Percentiles rank a stretch among this genome's conserved stretches.
Evolutionary conservation across 169 alveolate genomes (phyloP).

Genomic region (Plasmodium vivax): DNA sequence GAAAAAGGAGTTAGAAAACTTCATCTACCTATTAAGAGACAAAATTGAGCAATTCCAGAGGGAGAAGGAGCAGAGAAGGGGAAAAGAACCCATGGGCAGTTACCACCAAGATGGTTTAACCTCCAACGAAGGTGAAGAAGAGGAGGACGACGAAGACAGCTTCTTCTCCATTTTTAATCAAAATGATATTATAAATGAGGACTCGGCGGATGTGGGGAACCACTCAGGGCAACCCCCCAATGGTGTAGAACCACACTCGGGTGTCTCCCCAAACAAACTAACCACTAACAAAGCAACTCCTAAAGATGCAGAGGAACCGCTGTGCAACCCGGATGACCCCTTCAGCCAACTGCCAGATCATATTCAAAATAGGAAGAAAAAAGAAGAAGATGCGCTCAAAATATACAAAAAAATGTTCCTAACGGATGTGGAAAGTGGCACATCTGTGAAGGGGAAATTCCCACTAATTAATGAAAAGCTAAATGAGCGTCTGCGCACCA

Average conservation of each 20-base stretch:
- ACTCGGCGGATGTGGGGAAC: not conserved
- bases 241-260: not conserved
- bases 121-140: slow-evolving; percentile 1
- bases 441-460: not conserved
- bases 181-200: slow-evolving; percentile 32
- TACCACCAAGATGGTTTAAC: not conserved
- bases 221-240: not conserved
- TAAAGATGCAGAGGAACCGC: not conserved
- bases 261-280: not conserved
- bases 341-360: not conserved
- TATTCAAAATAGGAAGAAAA: slow-evolving; percentile 29
- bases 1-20: slow-evolving; percentile 37
- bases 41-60: slow-evolving; percentile 9
- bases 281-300: not conserved
- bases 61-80: not conserved
- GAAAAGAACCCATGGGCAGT: not conserved
- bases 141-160: slow-evolving; percentile 13
- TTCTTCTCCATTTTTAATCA: slow-evolving; percentile 64
- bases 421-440: not conserved
- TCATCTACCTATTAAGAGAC: not conserved
- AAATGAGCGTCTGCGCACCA: slow-evolving; percentile 6
- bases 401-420: slow-evolving; percentile 59
- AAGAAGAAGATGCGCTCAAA: slow-evolving; percentile 47
- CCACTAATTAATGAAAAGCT: slow-evolving; percentile 20
- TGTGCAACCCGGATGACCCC: not conserved